Base-by-base conservation (phyloP, 2,329 filamentous ascomycete genomes). In the Hirsutella rhossiliensis region DNA sequence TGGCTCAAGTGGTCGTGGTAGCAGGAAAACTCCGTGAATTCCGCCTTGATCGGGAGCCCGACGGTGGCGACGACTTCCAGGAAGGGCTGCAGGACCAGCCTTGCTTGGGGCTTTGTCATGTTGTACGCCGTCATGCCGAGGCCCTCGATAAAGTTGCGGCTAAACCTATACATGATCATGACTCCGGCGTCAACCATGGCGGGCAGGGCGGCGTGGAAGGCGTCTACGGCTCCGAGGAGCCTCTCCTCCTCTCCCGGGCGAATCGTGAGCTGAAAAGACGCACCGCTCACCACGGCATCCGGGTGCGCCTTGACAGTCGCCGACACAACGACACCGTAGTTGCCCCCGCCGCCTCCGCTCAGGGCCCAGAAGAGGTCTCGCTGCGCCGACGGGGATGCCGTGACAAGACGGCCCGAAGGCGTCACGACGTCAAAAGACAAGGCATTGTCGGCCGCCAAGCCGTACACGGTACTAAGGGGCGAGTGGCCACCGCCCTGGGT, bases 281-380 rank as follows among this genome's bases (percentile, higher is more conserved):
- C 58, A 5, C 62, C 62, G 20, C 54, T 54, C 29, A 60, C 54
- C 27, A 56, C 56, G 32, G 45, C 44, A 29, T 48, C 43, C 2
- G 57, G 57, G 42, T 63, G 61, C 3, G 59, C 58, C 11, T 58
- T 59, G 34, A 66, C 57, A 2, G 59, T 59, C 44, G 64, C 52
- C 2, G 63, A 67, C 19, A 62, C 54, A 6, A 70, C 67, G 5
- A 71, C 62, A 2, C 67, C 68, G 45, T 64, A 72, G 3, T 65
- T 69, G 41, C 61, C 66, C 5, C 68, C 71, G 2, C 77, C 76
- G 2, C 76, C 75, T 5, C 76, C 75, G 38, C 65, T 63, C 3
- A 80, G 58, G 5, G 77, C 77, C 76, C 76, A 82, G 60, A 75
- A 80, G 7, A 82, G 62, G 44, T 81, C 76, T 15, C 66, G 46